Base-by-base conservation (phyloP, 2,329 filamentous ascomycete genomes). In the Pseudocercospora ulei region DNA sequence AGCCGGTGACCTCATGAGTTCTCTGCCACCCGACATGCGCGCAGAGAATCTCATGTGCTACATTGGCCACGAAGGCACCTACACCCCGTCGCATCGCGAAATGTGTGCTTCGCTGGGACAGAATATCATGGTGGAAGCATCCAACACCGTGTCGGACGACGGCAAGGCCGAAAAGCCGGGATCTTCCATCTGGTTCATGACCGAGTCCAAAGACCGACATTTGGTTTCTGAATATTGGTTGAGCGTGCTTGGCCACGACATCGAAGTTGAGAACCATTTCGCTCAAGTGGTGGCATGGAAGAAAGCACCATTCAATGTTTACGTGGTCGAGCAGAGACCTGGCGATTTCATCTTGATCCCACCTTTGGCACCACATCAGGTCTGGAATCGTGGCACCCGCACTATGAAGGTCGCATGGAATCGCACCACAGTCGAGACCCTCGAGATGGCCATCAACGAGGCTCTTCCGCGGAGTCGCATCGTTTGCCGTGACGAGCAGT, bases 321-420 rank as follows among this genome's bases (percentile, higher is more conserved):
- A 92, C 56, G 73, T 96, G 7, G 84, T 95, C 7, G 86, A 96
- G 56, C 90, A 98, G 60, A 80, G 72, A 42, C 76, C 78, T 4
- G 90, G 90, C 3, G 90, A 98, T 56, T 86, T 96, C 50, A 90
- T 98, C 43, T 70, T 98, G 1, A 81, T 98, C 16, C 90, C 90
- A 9, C 87, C 90, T 3, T 66, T 96, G 11, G 90, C 90, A 3
- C 86, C 88, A 0, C 90, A 98, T 61, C 90, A 98, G 59, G 90
- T 98, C 6, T 98, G 90, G 90, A 98, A 98, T 57, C 76, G 88
- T 33, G 90, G 90, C 12, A 95, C 88, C 2, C 73, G 87, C 28
- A 98, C 90, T 2, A 85, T 96, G 74, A 98, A 98, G 59, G 86
- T 93, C 5, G 90, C 90, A 0, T 98, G 90, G 90, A 98, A 98